phyloP scores from a whole-genome alignment of 768 basidiomycete genomes.

The Tylopilus sp. region DNA sequence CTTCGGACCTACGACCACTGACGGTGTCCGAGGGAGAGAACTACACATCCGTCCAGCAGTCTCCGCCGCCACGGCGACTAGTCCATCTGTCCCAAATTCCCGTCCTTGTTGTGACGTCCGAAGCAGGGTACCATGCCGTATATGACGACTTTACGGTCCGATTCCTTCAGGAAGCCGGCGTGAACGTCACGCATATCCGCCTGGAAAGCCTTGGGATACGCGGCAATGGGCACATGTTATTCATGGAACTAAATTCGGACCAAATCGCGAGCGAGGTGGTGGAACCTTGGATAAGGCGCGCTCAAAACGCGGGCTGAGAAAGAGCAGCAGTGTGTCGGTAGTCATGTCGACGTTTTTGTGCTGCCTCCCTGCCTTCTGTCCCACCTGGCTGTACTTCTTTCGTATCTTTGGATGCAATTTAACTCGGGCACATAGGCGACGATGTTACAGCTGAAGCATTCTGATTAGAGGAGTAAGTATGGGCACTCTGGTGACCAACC shows the following conservation, averaged over 20 bases:
- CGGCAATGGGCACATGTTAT: slow-evolving; percentile 57
- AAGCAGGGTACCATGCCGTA: slow-evolving; percentile 47
- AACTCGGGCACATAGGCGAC: neutral
- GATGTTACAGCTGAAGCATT: neutral
- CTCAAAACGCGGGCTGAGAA: slow-evolving; percentile 5
- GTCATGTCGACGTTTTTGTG: neutral
- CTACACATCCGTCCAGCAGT: slow-evolving; percentile 43
- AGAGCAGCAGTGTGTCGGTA: neutral
- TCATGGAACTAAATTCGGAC: slow-evolving; percentile 49
- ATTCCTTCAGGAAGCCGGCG: slow-evolving; percentile 44
- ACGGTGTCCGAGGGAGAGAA: slow-evolving; percentile 25
- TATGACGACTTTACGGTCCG: slow-evolving; percentile 46
- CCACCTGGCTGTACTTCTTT: neutral
- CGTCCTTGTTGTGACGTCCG: slow-evolving; percentile 46
- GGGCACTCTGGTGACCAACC: neutral
- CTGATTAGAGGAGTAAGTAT: neutral
- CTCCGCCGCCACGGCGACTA: slow-evolving; percentile 39
- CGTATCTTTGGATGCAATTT: neutral
- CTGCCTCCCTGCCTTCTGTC: neutral
- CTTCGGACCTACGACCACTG: slow-evolving; percentile 34
- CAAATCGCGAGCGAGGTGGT: slow-evolving; percentile 41
- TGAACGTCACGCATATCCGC: slow-evolving; percentile 39
- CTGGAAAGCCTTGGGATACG: slow-evolving; percentile 43
- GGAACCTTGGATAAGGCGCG: slow-evolving; percentile 35
- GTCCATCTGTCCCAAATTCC: slow-evolving; percentile 42